Conservation (phyloP, 2,329 filamentous ascomycete species). For the Acrocalymma vagum region DNA sequence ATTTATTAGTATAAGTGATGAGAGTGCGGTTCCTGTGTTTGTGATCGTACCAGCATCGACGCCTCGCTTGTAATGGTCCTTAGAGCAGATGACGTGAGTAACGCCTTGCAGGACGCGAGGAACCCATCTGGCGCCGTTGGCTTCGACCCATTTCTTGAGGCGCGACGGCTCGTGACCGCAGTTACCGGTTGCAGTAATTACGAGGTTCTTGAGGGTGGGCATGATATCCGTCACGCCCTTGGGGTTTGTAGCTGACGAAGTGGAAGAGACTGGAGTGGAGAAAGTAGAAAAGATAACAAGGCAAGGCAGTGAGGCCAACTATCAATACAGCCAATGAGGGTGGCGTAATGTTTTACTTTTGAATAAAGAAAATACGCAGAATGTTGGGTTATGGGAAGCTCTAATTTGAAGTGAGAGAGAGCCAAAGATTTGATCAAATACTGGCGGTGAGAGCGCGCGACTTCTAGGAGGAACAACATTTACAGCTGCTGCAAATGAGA, state of each 20-base stretch:
- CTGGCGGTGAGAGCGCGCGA: no score
- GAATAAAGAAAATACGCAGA: no score
- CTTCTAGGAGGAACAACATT: no score
- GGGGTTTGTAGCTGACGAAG: neutral
- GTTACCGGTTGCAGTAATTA: conserved; percentile 67
- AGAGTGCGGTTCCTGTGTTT: neutral
- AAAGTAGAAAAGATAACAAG: no score
- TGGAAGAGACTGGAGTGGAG: neutral
- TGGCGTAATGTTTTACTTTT: no score
- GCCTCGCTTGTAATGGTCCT: conserved; percentile 66
- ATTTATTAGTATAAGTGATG: conserved; percentile 3
- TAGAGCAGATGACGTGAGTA: conserved; percentile 77
- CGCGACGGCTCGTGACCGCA: conserved; percentile 61
- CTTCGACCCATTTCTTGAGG: conserved; percentile 71
- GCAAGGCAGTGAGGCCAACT: no score
- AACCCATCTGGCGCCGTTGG: conserved; percentile 68
- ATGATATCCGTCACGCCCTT: no score
- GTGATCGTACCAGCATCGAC: conserved; percentile 48
- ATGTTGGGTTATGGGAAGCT: no score
- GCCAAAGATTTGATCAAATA: no score
- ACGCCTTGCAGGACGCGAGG: conserved; percentile 61
- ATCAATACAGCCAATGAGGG: no score
- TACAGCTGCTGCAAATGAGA: no score
- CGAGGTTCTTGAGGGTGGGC: conserved; percentile 59
- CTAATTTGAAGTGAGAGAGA: no score